Percentiles rank a stretch among this genome's conserved stretches.
Evolutionary conservation across 164 flowering plant genomes (phyloP).

Genomic region (Dillenia suffruticosa): DNA sequence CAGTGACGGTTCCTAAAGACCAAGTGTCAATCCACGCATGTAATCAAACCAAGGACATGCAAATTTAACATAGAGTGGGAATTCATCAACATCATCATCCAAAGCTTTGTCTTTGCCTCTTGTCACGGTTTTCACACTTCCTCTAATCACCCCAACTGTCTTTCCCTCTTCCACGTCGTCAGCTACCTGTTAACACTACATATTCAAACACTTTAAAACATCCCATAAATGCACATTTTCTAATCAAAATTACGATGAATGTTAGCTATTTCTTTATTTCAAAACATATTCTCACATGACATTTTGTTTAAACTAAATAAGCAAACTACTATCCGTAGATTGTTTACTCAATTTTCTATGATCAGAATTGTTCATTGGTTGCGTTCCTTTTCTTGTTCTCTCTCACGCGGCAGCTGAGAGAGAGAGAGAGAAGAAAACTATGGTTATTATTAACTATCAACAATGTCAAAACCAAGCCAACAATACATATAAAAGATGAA

Average conservation of each 20-base stretch:
- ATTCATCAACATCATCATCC: constrained; percentile 5
- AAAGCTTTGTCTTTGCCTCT: constrained; percentile 22
- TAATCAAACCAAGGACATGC: constrained; percentile 53
- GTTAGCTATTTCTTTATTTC: too few relatives aligned
- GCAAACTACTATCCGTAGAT: background rate
- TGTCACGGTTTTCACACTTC: constrained; percentile 54
- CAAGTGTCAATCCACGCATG: too few relatives aligned
- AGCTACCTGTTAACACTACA: constrained; percentile 41
- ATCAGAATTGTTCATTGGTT: too few relatives aligned
- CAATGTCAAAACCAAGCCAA: too few relatives aligned
- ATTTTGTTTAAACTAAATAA: background rate
- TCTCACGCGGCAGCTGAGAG: too few relatives aligned
- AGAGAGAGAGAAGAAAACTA: too few relatives aligned
- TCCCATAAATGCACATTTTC: background rate
- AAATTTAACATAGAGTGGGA: constrained; percentile 36
- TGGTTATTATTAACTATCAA: too few relatives aligned
- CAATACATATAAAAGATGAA: too few relatives aligned
- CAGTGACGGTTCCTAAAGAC: too few relatives aligned
- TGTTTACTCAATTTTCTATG: background rate
- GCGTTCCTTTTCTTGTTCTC: too few relatives aligned
- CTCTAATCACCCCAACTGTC: constrained; percentile 66
- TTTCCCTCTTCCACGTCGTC: constrained; percentile 41
- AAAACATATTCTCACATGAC: background rate
- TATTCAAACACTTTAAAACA: background rate
- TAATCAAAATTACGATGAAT: background rate